phyloP scores from a whole-genome alignment of 2,329 filamentous ascomycete species.

The Phoma sp. region DNA sequence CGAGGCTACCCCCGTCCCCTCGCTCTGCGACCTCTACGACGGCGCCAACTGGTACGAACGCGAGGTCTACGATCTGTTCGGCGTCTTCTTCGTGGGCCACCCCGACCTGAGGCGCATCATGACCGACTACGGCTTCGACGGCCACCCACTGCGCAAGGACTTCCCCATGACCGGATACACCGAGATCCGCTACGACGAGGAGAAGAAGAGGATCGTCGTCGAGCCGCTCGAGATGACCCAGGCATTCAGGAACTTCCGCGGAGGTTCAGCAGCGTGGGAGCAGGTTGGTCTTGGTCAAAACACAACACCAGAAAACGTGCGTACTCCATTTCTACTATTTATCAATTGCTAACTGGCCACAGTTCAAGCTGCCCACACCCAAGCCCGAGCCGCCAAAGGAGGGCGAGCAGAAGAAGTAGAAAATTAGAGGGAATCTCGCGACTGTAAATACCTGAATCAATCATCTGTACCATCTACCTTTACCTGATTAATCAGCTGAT shows the following conservation, averaged over 20 bases:
- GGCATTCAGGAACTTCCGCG: constrained; percentile 98
- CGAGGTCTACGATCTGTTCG: constrained; percentile 96
- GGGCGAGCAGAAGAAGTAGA: constrained; percentile 90
- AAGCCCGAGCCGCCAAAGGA: constrained; percentile 88
- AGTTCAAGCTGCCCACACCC: constrained; percentile 93
- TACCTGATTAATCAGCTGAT: constrained; percentile 4
- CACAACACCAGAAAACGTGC: constrained; percentile 72
- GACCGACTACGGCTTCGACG: constrained; percentile 99
- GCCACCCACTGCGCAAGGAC: constrained; percentile 95
- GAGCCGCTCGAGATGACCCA: constrained; percentile 98
- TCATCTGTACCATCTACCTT: constrained; percentile 15
- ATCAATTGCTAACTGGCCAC: background rate
- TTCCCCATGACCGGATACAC: constrained; percentile 98
- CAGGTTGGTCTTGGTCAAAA: constrained; percentile 76
- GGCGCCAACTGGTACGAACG: constrained; percentile 99
- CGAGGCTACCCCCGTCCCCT: constrained; percentile 91
- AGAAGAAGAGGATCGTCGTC: constrained; percentile 99
- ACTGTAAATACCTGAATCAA: constrained; percentile 51
- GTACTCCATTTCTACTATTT: constrained; percentile 51
- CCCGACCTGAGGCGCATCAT: constrained; percentile 96
- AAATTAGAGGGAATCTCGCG: background rate
- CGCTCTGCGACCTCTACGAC: constrained; percentile 84
- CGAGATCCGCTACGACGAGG: constrained; percentile 96
- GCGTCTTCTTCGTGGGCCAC: constrained; percentile 95
- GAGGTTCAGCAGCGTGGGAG: constrained; percentile 71